phyloP scores from a whole-genome alignment of 2,329 filamentous ascomycete genomes.

The Zasmidium citrigriseum region DNA sequence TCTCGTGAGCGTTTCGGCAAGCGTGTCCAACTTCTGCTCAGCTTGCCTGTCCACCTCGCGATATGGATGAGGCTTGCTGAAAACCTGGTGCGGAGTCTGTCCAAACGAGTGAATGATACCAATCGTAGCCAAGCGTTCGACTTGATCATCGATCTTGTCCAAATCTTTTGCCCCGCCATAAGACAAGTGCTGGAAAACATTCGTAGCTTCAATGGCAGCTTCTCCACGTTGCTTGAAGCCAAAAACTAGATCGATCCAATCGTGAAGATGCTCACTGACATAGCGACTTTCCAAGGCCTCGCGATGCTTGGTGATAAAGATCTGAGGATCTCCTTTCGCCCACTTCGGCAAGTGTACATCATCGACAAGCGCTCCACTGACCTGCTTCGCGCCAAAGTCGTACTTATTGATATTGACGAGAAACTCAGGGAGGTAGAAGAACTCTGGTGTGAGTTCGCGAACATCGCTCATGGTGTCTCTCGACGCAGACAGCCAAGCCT shows the following conservation, averaged over 20 bases:
- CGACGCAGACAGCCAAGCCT: conserved; percentile 88
- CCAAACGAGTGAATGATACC: conserved; percentile 98
- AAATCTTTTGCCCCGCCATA: conserved; percentile 93
- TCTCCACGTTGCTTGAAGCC: conserved; percentile 93
- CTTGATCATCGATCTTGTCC: conserved; percentile 84
- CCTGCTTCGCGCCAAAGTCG: conserved; percentile 87
- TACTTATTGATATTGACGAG: conserved; percentile 91
- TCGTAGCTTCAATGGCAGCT: conserved; percentile 84
- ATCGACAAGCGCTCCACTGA: conserved; percentile 75
- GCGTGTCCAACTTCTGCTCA: conserved; percentile 70
- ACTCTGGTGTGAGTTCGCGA: conserved; percentile 91
- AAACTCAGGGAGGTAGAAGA: conserved; percentile 95
- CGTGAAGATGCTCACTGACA: conserved; percentile 84
- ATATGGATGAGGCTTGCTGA: conserved; percentile 75
- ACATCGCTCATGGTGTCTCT: conserved; percentile 91
- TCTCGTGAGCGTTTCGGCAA: conserved; percentile 73
- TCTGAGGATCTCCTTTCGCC: conserved; percentile 93
- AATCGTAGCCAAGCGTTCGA: conserved; percentile 84
- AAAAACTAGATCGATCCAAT: conserved; percentile 96
- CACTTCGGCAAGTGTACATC: conserved; percentile 88
- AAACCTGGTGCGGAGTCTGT: conserved; percentile 94
- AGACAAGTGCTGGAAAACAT: conserved; percentile 94
- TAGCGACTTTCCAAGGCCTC: conserved; percentile 92
- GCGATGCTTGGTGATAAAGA: conserved; percentile 94
- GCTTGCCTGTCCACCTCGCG: conserved; percentile 64